Conservation (phyloP, 208 protist genomes). For the Crithidia sp. region DNA sequence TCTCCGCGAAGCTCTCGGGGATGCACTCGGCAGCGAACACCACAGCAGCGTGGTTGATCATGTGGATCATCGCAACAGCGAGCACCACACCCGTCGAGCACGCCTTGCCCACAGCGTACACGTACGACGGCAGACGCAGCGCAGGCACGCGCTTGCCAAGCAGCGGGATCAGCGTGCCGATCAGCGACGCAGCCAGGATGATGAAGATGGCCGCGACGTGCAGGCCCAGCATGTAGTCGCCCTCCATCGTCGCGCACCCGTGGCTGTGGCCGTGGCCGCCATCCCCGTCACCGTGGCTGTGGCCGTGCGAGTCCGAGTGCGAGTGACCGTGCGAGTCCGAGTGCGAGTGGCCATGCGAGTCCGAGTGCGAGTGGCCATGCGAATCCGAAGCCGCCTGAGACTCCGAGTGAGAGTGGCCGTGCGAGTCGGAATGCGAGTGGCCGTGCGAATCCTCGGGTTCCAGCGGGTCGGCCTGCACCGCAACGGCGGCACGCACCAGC, state of each 20-base stretch:
- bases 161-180: conserved; percentile 63
- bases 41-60: conserved; percentile 38
- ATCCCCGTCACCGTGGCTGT: neutral
- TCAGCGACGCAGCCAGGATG: conserved; percentile 51
- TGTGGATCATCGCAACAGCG: conserved; percentile 61
- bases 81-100: conserved; percentile 59
- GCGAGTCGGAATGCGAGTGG: neutral
- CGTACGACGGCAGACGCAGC: conserved; percentile 43
- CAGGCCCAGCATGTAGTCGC: conserved; percentile 46
- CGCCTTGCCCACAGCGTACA: conserved; percentile 59
- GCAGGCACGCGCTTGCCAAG: conserved; percentile 46
- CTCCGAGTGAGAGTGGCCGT: too few species aligned
- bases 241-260: conserved; percentile 31
- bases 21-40: conserved; percentile 42
- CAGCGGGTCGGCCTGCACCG: neutral
- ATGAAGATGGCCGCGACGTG: conserved; percentile 76
- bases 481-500: conserved; percentile 5
- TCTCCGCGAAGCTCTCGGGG: conserved; percentile 37
- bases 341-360: too few species aligned
- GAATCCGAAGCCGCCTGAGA: too few species aligned
- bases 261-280: conserved; percentile 4
- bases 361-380: too few species aligned
- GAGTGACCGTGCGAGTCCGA: too few species aligned
- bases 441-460: neutral
- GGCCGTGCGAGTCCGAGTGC: neutral